Base-by-base conservation (phyloP, 2,329 filamentous ascomycete species). In the Pseudogymnoascus sp. region DNA sequence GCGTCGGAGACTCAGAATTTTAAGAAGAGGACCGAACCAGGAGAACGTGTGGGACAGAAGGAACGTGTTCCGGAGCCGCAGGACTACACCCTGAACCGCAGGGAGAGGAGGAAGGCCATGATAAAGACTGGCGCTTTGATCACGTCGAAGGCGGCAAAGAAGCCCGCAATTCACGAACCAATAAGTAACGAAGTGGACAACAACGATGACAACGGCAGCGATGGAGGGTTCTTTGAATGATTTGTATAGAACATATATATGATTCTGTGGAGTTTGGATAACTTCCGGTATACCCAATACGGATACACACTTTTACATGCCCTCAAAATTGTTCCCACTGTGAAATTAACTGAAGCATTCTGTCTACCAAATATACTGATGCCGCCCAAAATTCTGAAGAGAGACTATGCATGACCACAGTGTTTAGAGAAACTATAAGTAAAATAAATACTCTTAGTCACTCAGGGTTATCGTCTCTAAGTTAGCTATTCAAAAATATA, bases 201-300 rank as follows among this genome's bases (percentile, higher is more conserved):
- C 10, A 67, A 67, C 6, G 66, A 75, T 17, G 79, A 78, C 21
- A 77, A 80, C 63, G 82, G 81, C 15, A 83, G 79, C 62, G 82
- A 80, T 21, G 82, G 79, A 9, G 82, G 83, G 11, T 88, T 87
- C 74, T 87, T 87, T 68, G 82, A 86, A 56, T 56, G 50, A 56
- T 56, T 33, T 33, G 17, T 56, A 56, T 56, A 69, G 72, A 73
- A 65, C 64, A 64, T 7, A 33, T n/a, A 35, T n/a, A 35, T 62
- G 60, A 62, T 35, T 29, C 15, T 29, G 60, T 59, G 60, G 60
- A 62, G 44, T 62, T 46, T 60, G 17, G 21, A 46, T 17, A 40
- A 7, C 31, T 62, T 42, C 40, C 35, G 31, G 29, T 35, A 50
- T 50, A 38, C 59, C 59, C 38, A 44, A 60, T 15, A 60, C 56